Evolutionary conservation across 441 rosid genomes (phyloP), one percentile per base, ranked within the genome.

Genomic region (Rhodomyrtus psidioides): DNA sequence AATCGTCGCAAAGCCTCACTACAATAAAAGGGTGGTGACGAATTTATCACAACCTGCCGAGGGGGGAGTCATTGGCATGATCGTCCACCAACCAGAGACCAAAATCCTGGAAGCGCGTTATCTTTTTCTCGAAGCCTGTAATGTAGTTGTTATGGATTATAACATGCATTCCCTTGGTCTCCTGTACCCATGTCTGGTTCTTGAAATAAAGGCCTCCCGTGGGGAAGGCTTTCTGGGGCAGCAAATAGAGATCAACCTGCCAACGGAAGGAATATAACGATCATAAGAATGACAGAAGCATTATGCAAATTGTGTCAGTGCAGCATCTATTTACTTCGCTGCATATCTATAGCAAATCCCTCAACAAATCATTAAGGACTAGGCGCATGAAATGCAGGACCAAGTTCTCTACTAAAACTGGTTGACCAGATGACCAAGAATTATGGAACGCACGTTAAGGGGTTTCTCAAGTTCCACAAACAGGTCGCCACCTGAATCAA

Each of bases 51-150:
- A 95, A 55, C 70, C 83, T 93, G 83, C 97, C 97, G 6, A 97
- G 90, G 10, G 99, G 99, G 49, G 98, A 94, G 85, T 93, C 94
- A 12, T 83, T 74, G 44, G 90, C 88, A 84, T 92, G 91, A 91
- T 92, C 95, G 90, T 97, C 98, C 23, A 91, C 96, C 88, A 93
- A 89, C 98, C 98, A 95, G 79, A 96, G 93, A 88, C 93, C 94
- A 88, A 42, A 95, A 60, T 95, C 93, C 12, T 58, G 94, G 92
- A 95, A 96, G 19, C 99, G 94, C 89, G 92, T 94, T 83, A 92
- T 93, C 93, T 97, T 97, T 83, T 93, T 96, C 84, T 94, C 92
- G 62, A 92, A 94, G 57, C 98, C 98, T 12, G 89, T 83, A 60
- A 96, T 93, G 89, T 95, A 93, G 85, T 95, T 97, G 83, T 95